These are phyloP conservation scores for Stemphylium vesicarium DNA, from an alignment of 2,329 filamentous ascomycete species.

Conservation along the genomic window DNA sequence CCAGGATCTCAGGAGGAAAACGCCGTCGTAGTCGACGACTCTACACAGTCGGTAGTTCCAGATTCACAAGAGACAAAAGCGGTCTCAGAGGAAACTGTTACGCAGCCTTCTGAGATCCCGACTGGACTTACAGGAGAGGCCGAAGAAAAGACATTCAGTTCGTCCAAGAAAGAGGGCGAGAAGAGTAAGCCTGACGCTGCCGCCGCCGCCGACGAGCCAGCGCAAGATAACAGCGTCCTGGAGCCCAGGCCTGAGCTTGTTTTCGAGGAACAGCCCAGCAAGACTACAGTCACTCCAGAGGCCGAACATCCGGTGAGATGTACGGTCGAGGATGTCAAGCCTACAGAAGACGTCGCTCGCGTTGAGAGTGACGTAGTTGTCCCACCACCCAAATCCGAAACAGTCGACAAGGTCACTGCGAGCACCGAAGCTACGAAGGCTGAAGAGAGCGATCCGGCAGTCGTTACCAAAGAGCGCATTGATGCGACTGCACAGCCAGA, in stretches of 20 bases:
- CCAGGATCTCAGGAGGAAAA: constrained; percentile 7
- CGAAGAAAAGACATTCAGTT: constrained; percentile 6
- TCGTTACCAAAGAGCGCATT: neutral
- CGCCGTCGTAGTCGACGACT: neutral
- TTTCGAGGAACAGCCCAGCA: neutral
- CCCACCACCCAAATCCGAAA: neutral
- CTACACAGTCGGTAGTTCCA: neutral
- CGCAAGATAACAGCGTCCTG: constrained; percentile 3
- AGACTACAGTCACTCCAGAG: neutral
- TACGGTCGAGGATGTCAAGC: neutral
- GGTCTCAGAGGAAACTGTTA: neutral
- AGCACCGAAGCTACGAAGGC: neutral
- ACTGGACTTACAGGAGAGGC: constrained; percentile 5
- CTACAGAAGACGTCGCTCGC: neutral
- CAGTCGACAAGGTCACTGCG: neutral
- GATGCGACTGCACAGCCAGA: neutral
- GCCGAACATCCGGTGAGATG: neutral
- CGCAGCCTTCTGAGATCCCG: neutral
- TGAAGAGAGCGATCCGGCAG: neutral
- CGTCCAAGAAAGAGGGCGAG: constrained; percentile 32
- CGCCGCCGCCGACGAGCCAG: constrained; percentile 18
- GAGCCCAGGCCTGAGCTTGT: neutral
- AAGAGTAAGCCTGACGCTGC: constrained; percentile 28
- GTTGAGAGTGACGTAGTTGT: neutral
- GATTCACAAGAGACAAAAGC: neutral